Evolutionary conservation across 257 asterid species (phyloP).

Genomic region (Ligustrum vulgare): DNA sequence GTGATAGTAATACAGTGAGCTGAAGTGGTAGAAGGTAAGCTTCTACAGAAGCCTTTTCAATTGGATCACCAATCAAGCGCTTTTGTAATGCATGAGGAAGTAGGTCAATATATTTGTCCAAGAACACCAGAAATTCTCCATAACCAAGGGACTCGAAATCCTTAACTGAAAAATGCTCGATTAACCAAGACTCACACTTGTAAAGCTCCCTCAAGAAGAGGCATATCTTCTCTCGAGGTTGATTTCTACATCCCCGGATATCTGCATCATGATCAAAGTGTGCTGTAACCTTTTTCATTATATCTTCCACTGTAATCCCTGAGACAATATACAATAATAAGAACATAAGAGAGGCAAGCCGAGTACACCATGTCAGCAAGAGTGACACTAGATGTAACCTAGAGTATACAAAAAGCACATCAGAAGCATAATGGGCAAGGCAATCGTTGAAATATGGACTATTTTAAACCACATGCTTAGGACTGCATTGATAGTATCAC

Average conservation of each 20-base stretch:
- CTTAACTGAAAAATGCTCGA: slow-evolving; percentile 42
- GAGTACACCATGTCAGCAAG: neutral
- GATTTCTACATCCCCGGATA: slow-evolving; percentile 23
- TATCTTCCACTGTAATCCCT: slow-evolving; percentile 66
- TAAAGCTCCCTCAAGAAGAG: slow-evolving; percentile 58
- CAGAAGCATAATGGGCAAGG: too few relatives aligned
- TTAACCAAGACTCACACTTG: slow-evolving; percentile 71
- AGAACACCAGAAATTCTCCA: slow-evolving; percentile 69
- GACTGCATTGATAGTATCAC: too few relatives aligned
- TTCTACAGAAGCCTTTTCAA: slow-evolving; percentile 49
- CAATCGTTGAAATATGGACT: too few relatives aligned
- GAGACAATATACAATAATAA: slow-evolving; percentile 7
- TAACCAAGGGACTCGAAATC: slow-evolving; percentile 78
- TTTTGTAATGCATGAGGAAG: slow-evolving; percentile 55
- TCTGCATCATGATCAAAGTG: slow-evolving; percentile 52
- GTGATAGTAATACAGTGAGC: slow-evolving; percentile 66
- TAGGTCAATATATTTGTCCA: slow-evolving; percentile 59
- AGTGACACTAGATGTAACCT: neutral
- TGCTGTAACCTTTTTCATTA: slow-evolving; percentile 50
- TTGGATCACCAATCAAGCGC: slow-evolving; percentile 40
- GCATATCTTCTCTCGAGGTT: slow-evolving; percentile 40
- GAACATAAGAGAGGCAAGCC: neutral
- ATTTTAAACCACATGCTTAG: too few relatives aligned
- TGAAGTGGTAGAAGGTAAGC: slow-evolving; percentile 73
- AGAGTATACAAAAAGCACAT: too few relatives aligned